Base-by-base conservation (phyloP, 2,329 filamentous ascomycete genomes). In the Calonectria fujianensis region DNA sequence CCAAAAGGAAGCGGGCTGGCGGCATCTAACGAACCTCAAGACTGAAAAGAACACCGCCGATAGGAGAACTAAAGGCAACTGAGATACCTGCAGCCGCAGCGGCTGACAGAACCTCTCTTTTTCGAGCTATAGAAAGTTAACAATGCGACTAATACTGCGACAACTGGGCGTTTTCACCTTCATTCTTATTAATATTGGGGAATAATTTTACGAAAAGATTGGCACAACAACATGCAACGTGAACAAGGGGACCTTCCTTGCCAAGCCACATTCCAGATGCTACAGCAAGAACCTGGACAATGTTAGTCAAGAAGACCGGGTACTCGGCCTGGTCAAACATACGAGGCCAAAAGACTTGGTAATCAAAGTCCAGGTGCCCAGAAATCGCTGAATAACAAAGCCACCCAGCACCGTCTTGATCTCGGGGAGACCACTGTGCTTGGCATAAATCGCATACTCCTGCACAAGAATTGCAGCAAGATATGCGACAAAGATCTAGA, bases 351-450 rank as follows among this genome's bases (percentile, higher is more conserved):
- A 85, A 2, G 96, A 97, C 84, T 98, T 98, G 71, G 96, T 96
- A 37, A 95, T 85, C 82, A 98, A 87, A 1, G 96, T 98, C 96
- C 96, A 98, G 39, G 89, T 89, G 13, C 96, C 95, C 82, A 98
- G 88, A 81, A 98, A 98, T 74, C 93, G 91, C 75, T 93, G 91
- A 75, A 99, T 98, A 39, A 99, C 93, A 84, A 98, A 98, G 8
- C 96, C 96, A 51, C 96, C 96, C 69, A 99, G 87, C 11, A 99
- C 92, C 3, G 96, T 98, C 88, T 99, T 99, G 86, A 99, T 97
- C 87, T 99, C 96, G 8, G 96, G 96, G 79, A 99, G 98, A 85
- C 96, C 96, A 83, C 95, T 98, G 82, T 98, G 96, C 83, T 94
- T 96, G 63, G 96, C 96, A 85, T 98, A 95, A 7, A 94, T 89